Conservation (phyloP, 2,329 filamentous ascomycete genomes). For the Penicillium sp. region DNA sequence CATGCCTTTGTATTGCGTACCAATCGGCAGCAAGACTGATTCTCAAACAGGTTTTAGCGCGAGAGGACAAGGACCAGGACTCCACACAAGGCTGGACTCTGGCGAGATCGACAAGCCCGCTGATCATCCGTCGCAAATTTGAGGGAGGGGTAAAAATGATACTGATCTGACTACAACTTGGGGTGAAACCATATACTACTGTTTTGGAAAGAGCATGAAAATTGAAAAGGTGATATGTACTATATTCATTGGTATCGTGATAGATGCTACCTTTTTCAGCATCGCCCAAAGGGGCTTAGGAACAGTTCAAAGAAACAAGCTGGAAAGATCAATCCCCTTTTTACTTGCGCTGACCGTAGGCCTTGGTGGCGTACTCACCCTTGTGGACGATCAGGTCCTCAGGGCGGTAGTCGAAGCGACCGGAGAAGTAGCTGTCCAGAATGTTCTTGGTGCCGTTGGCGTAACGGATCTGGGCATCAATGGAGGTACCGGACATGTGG, state of each 20-base stretch:
- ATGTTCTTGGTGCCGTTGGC: constrained; percentile 86
- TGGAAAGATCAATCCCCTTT: not conserved
- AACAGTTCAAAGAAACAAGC: constrained; percentile 14
- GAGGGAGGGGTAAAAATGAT: not conserved
- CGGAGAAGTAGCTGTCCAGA: constrained; percentile 85
- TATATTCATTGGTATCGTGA: constrained; percentile 29
- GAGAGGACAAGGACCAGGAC: not conserved
- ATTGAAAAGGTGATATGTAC: not conserved
- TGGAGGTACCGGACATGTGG: constrained; percentile 98
- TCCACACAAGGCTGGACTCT: not conserved
- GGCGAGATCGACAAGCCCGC: constrained; percentile 3
- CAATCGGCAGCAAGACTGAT: too few relatives aligned
- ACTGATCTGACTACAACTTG: not conserved
- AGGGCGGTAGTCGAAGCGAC: constrained; percentile 81
- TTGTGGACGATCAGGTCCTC: constrained; percentile 88
- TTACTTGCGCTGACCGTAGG: constrained; percentile 73
- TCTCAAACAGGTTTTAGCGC: too few relatives aligned
- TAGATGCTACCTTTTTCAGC: constrained; percentile 19
- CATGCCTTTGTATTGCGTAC: too few relatives aligned
- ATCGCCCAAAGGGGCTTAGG: constrained; percentile 16
- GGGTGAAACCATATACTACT: not conserved
- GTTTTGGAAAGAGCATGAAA: not conserved
- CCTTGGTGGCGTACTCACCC: constrained; percentile 93
- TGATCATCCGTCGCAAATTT: not conserved
- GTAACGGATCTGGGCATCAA: constrained; percentile 94